Conservation (phyloP, 2,329 filamentous ascomycete genomes). For the Botrytis paeoniae region DNA sequence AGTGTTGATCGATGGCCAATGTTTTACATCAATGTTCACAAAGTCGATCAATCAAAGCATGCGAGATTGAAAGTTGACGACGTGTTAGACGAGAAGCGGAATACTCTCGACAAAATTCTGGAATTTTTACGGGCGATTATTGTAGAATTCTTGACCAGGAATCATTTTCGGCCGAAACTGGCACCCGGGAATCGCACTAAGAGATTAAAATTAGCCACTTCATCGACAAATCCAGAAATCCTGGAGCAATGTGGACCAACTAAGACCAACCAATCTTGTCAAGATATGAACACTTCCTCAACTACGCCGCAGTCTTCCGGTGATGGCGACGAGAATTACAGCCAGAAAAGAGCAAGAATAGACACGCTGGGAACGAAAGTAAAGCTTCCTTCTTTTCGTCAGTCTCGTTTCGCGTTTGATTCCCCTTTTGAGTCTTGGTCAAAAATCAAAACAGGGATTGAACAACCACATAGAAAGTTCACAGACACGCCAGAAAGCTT, state of each 20-base stretch:
- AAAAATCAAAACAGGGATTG: conserved; percentile 39
- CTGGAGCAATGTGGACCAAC: neutral
- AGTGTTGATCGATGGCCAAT: conserved; percentile 81
- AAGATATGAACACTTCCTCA: neutral
- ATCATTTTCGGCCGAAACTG: conserved; percentile 53
- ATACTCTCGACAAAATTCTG: conserved; percentile 48
- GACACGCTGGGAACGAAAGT: conserved; percentile 29
- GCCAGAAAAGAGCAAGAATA: neutral
- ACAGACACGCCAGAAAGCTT: neutral
- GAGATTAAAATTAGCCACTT: neutral
- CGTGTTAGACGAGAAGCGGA: conserved; percentile 46
- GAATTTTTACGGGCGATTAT: conserved; percentile 68
- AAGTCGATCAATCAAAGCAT: conserved; percentile 26
- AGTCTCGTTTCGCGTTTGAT: conserved; percentile 21
- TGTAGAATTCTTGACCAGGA: conserved; percentile 69
- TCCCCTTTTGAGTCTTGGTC: conserved; percentile 41
- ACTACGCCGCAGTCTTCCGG: neutral
- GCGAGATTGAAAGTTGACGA: conserved; percentile 38
- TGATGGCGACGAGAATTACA: no score
- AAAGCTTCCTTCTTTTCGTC: conserved; percentile 31
- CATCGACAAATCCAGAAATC: neutral
- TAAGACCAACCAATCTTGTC: neutral
- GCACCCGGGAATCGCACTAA: neutral
- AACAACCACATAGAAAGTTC: neutral
- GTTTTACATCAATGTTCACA: conserved; percentile 73